Evolutionary conservation across 2,329 filamentous ascomycete species (phyloP).

Genomic region (Tricladium varicosporioides): DNA sequence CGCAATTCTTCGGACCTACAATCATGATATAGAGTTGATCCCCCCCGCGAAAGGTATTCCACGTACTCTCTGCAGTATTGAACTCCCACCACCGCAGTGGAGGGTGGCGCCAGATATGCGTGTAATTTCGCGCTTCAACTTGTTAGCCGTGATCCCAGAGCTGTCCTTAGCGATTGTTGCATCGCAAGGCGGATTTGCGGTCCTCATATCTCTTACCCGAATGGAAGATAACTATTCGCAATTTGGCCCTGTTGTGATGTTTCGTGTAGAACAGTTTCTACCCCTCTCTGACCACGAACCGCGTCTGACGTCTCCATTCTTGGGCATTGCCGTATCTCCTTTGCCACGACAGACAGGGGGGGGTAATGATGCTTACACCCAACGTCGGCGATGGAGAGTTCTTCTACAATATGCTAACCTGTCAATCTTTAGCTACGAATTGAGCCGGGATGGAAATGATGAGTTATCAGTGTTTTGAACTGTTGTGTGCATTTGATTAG

Average conservation of each 20-base stretch:
- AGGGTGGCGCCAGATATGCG: background rate
- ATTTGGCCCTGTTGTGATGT: slow-evolving; percentile 26
- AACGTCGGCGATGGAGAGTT: slow-evolving; percentile 57
- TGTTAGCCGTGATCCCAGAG: slow-evolving; percentile 64
- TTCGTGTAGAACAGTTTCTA: slow-evolving; percentile 54
- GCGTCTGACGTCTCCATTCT: slow-evolving; percentile 50
- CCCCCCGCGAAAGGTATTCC: slow-evolving; percentile 12
- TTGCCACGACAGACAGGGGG: slow-evolving; percentile 46
- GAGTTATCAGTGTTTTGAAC: slow-evolving; percentile 26
- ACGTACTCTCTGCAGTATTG: slow-evolving; percentile 18
- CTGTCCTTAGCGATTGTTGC: slow-evolving; percentile 67
- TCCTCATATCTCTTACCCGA: slow-evolving; percentile 58
- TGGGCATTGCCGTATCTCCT: slow-evolving; percentile 67
- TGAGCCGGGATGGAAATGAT: slow-evolving; percentile 44
- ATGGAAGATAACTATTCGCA: slow-evolving; percentile 27
- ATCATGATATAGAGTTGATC: slow-evolving; percentile 18
- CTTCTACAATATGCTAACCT: slow-evolving; percentile 72
- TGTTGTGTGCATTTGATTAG: background rate
- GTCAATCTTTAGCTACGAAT: slow-evolving; percentile 67
- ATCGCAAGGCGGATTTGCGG: slow-evolving; percentile 63
- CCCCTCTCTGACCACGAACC: slow-evolving; percentile 37
- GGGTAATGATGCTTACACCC: slow-evolving; percentile 21
- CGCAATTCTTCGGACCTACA: slow-evolving; percentile 18
- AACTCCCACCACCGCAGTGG: background rate
- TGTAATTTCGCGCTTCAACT: slow-evolving; percentile 49